Evolutionary conservation across 2,329 filamentous ascomycete genomes (phyloP).

Genomic region (Exophiala spinifera): DNA sequence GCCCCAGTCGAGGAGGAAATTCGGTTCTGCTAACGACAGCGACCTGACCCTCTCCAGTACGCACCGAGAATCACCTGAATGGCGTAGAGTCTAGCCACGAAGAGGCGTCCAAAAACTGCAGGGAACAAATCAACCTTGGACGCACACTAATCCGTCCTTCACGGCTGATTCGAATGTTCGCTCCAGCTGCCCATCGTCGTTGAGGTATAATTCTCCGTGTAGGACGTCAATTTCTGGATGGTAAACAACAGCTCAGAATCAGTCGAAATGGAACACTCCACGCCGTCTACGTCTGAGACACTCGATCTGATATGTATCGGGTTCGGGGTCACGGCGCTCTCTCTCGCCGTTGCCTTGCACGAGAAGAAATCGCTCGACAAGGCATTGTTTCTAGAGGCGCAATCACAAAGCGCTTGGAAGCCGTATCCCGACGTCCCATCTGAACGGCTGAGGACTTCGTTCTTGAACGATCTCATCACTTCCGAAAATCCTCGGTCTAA

Average conservation of each 20-base stretch:
- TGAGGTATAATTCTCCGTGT: too few relatives aligned
- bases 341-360: conserved; percentile 21
- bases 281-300: not conserved
- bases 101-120: too few relatives aligned
- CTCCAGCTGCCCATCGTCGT: too few relatives aligned
- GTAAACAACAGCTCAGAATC: not conserved
- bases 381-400: conserved; percentile 23
- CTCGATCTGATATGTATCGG: conserved; percentile 24
- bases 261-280: not conserved
- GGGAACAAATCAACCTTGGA: too few relatives aligned
- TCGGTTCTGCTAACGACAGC: too few relatives aligned
- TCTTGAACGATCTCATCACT: conserved; percentile 27
- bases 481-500: conserved; percentile 25
- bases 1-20: too few relatives aligned
- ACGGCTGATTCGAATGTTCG: not conserved
- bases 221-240: too few relatives aligned
- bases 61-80: too few relatives aligned
- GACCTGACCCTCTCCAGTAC: too few relatives aligned
- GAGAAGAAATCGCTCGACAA: conserved; percentile 17
- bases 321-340: conserved; percentile 20
- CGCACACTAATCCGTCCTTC: too few relatives aligned
- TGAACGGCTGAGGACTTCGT: conserved; percentile 19
- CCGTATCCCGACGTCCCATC: conserved; percentile 13
- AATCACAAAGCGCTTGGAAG: conserved; percentile 16
- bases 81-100: not conserved